Conservation (phyloP, 2,329 filamentous ascomycete genomes). For the Colletotrichum truncatum region DNA sequence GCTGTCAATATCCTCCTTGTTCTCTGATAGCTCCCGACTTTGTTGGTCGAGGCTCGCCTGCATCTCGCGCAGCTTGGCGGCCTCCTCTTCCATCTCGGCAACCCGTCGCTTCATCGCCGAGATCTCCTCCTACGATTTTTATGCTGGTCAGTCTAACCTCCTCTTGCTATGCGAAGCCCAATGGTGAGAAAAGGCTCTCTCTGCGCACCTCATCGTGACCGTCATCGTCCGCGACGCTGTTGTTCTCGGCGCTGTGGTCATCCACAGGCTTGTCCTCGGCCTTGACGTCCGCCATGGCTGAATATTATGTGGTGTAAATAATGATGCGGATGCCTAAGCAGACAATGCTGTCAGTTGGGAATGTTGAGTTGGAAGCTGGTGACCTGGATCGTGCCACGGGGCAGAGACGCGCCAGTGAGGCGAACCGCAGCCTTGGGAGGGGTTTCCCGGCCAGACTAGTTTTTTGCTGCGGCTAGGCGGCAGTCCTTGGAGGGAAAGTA, state of each 20-base stretch:
- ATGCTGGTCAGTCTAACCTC: slow-evolving; percentile 32
- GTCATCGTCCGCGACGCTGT: slow-evolving; percentile 44
- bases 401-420: slow-evolving; percentile 15
- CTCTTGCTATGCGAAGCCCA: slow-evolving; percentile 28
- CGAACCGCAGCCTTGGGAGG: slow-evolving; percentile 13
- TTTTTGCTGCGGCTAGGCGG: not conserved
- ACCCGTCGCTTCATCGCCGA: slow-evolving; percentile 87
- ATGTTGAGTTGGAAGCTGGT: not conserved
- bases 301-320: not conserved
- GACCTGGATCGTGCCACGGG: not conserved
- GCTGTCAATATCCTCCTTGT: slow-evolving; percentile 91
- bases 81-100: slow-evolving; percentile 91
- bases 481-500: not conserved
- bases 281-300: slow-evolving; percentile 40
- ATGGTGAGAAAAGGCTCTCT: slow-evolving; percentile 19
- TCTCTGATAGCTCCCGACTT: slow-evolving; percentile 80
- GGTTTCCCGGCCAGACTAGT: not conserved
- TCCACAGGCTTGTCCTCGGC: slow-evolving; percentile 39
- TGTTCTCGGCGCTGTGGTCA: slow-evolving; percentile 42
- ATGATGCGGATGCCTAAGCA: not conserved
- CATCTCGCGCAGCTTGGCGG: slow-evolving; percentile 87
- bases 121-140: slow-evolving; percentile 73
- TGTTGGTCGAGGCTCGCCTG: slow-evolving; percentile 87
- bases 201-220: slow-evolving; percentile 57
- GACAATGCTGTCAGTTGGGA: not conserved